A percentile compares a stretch with the other conserved stretches of the same genome.
These are phyloP conservation scores for Torulaspora pretoriensis DNA, from an alignment of 1,139 yeast genomes.

Conservation along the genomic window DNA sequence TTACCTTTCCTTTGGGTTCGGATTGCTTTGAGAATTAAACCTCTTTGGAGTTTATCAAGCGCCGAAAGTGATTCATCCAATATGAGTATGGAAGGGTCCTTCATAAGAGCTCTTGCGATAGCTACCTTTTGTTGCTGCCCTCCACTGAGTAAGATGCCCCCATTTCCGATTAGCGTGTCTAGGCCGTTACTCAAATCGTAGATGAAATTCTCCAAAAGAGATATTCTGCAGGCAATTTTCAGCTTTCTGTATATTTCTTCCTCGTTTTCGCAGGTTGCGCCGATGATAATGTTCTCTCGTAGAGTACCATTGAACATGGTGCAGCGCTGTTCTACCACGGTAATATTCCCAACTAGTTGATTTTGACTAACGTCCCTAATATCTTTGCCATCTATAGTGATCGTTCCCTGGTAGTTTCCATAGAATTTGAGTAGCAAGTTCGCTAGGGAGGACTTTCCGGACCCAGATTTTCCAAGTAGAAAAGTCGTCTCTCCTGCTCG, in stretches of 20 bases:
- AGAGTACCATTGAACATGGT: constrained; percentile 62
- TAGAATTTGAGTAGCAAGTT: constrained; percentile 61
- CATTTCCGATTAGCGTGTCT: constrained; percentile 48
- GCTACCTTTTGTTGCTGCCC: constrained; percentile 86
- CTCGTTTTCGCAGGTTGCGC: constrained; percentile 32
- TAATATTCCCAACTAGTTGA: constrained; percentile 61
- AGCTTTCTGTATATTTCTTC: constrained; percentile 33
- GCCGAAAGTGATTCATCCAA: constrained; percentile 87
- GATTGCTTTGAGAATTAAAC: constrained; percentile 45
- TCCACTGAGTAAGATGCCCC: constrained; percentile 64
- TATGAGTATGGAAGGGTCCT: constrained; percentile 69
- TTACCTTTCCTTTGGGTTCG: constrained; percentile 59
- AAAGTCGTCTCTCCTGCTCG: constrained; percentile 50
- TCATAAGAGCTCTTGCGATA: constrained; percentile 72
- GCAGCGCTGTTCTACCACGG: constrained; percentile 69
- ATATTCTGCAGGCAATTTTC: constrained; percentile 48
- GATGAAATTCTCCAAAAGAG: constrained; percentile 49
- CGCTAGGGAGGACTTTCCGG: constrained; percentile 84
- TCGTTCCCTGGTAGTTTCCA: constrained; percentile 43
- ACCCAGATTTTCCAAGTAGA: constrained; percentile 81
- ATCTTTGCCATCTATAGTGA: constrained; percentile 53
- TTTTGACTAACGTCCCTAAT: constrained; percentile 42
- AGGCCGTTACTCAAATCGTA: constrained; percentile 49
- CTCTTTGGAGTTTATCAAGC: constrained; percentile 52
- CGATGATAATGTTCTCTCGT: constrained; percentile 57